Base-by-base conservation (phyloP, 495 filamentous ascomycete genomes). In the Annulohypoxylon moriforme region DNA sequence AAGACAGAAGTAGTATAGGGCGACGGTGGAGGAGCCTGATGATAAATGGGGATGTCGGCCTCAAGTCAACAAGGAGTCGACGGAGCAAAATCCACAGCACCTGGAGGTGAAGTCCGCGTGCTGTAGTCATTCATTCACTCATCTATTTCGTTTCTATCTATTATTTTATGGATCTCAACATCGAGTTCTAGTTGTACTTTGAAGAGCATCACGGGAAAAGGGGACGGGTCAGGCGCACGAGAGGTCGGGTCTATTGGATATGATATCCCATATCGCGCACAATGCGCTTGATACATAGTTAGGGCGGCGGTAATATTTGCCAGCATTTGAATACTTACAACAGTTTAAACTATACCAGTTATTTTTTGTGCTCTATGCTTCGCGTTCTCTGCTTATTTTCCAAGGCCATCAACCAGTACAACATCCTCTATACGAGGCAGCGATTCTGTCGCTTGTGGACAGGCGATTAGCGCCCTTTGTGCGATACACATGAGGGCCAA, bases 21-120 rank as follows among this genome's bases (percentile, higher is more conserved):
- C 82, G 83, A 57, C 80, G 92, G 75, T 94, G 91, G 91, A 89
- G 89, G 78, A 85, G 87, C 56, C 81, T 88, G 60, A 84, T 92
- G 74, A 76, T 89, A 8, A 85, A 83, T 20, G 87, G 90, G 16
- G 89, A 91, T 14, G 82, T 91, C 29, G 86, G 85, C 11, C 79
- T 92, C 64, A 86, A 84, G 75, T 52, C 80, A 79, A 76, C 79
- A 78, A 73, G 83, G 74, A 72, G 74, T 71, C 73, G 82, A 63
- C 77, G 84, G 73, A 79, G 78, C 74, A 81, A 82, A 77, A 74
- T 86, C 66, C 79, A 88, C 77, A 75, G 81, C 70, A 84, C 84
- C 53, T 83, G 84, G 86, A 73, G 84, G 80, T 85, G 81, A 86
- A 66, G 64, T 66, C 72, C 46, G 60, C 62, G 62, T 64, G 63